Evolutionary conservation across 441 rosid species (phyloP).

Genomic region (Euphorbia celastroides): DNA sequence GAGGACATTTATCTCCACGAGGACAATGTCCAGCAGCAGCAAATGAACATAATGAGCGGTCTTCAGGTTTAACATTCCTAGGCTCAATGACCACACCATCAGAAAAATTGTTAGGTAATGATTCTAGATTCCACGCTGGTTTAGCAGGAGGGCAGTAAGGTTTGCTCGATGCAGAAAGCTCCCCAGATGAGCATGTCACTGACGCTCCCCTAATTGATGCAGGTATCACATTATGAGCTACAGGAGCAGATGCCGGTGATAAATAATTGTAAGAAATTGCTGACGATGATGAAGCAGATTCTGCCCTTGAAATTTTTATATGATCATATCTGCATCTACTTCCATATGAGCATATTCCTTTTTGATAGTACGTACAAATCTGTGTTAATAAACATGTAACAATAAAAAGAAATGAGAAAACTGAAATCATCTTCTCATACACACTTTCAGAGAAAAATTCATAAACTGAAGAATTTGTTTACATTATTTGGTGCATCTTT

Average conservation of each 20-base stretch:
- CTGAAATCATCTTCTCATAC: neutral
- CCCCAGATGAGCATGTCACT: conserved; percentile 26
- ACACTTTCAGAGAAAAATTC: neutral
- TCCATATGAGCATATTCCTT: conserved; percentile 80
- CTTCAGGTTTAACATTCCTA: conserved; percentile 39
- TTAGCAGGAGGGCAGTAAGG: conserved; percentile 29
- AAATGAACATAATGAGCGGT: conserved; percentile 64
- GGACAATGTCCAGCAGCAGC: conserved; percentile 92
- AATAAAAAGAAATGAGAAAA: conserved; percentile 11
- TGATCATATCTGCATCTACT: conserved; percentile 88
- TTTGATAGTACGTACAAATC: conserved; percentile 89
- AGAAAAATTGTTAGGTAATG: conserved; percentile 24
- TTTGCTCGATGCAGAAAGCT: conserved; percentile 36
- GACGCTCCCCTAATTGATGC: conserved; percentile 22
- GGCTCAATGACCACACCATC: conserved; percentile 36
- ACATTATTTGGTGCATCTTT: conserved; percentile 83
- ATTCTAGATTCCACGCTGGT: conserved; percentile 42
- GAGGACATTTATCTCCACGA: conserved; percentile 76
- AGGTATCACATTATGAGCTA: conserved; percentile 21
- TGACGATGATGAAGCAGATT: conserved; percentile 49
- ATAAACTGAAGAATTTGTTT: conserved; percentile 11
- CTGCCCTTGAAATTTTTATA: conserved; percentile 50
- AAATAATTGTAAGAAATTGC: conserved; percentile 27
- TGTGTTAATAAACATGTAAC: conserved; percentile 25
- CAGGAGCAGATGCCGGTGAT: conserved; percentile 28